phyloP scores from a whole-genome alignment of 2,329 filamentous ascomycete genomes.

The Alternaria arborescens region DNA sequence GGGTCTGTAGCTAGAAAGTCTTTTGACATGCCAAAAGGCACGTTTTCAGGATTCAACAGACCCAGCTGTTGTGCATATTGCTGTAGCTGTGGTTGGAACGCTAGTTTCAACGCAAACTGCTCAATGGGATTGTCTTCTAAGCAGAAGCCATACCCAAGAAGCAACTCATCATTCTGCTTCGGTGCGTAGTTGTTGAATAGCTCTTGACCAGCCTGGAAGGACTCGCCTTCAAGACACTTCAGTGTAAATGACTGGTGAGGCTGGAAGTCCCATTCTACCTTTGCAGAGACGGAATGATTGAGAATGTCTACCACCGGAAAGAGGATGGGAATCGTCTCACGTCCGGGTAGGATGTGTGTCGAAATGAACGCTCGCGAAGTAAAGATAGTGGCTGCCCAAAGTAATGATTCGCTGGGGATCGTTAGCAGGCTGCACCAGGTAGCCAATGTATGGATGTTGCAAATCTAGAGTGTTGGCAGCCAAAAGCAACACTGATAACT shows the following conservation, averaged over 20 bases:
- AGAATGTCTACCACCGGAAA: slow-evolving; percentile 61
- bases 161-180: slow-evolving; percentile 62
- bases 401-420: slow-evolving; percentile 54
- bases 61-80: slow-evolving; percentile 29
- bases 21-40: slow-evolving; percentile 39
- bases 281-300: slow-evolving; percentile 58
- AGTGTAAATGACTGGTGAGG: slow-evolving; percentile 50
- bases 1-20: slow-evolving; percentile 30
- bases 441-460: slow-evolving; percentile 5
- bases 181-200: slow-evolving; percentile 64
- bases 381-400: slow-evolving; percentile 62
- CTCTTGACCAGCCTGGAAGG: slow-evolving; percentile 50
- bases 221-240: slow-evolving; percentile 47
- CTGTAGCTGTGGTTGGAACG: slow-evolving; percentile 48
- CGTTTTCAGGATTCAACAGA: slow-evolving; percentile 24
- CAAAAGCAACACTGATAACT: slow-evolving; percentile 5
- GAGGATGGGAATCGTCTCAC: slow-evolving; percentile 51
- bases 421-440: slow-evolving; percentile 24
- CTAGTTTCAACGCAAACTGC: slow-evolving; percentile 54
- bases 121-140: slow-evolving; percentile 58
- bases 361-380: slow-evolving; percentile 62
- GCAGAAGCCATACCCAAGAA: slow-evolving; percentile 64
- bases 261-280: slow-evolving; percentile 57
- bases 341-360: slow-evolving; percentile 39
- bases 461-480: background rate